Evolutionary conservation across 345 rosid genomes (phyloP), one percentile per base, ranked within the genome.

Genomic region (Cardamine resedifolia): DNA sequence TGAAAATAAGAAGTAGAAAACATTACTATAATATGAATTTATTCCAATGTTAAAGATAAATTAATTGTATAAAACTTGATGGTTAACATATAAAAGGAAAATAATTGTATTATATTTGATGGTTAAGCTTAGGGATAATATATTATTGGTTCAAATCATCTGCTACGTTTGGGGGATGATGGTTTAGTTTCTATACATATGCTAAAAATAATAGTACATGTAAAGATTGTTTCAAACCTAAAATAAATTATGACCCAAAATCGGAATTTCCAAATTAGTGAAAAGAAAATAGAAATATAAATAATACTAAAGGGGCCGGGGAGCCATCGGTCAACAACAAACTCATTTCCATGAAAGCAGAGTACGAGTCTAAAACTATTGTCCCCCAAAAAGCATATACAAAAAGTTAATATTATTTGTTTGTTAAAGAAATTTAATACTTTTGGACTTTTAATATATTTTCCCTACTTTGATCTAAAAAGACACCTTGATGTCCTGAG

Each of bases 341-440:
- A 68, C 69, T 75, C 74, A 75, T 75, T 75, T 67, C 69, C 74
- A 24, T 44, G 73, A 75, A 75, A 75, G 64, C 69, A 61, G 69
- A 52, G 74, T 75, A 59, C 78, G 56, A 60, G 41, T 68, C 65
- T 21, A 52, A 51, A 75, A 68, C 15, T 60, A 41, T 68, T 43
- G 74, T 52, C 64, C 78, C 62, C 68, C 57, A 5, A 24, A 67
- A 59, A 48, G 45, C 44, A 19, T 51, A 39, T 66, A 43, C 64
- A 2, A 30, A 47, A 16, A 6, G 36, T 57, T 7, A 11, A 20
- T 39, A 4, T 27, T 4, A 44, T 57, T 57, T 3, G 1, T 14
- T 34, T 45, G 30, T 33, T 28, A 44, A 55, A 11, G 27, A 65
- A 39, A 49, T 18, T n/a, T 53, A 19, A 26, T 56, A 47, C 14